Conservation (phyloP, 495 filamentous ascomycete genomes). For the Schizothecium vesticola region DNA sequence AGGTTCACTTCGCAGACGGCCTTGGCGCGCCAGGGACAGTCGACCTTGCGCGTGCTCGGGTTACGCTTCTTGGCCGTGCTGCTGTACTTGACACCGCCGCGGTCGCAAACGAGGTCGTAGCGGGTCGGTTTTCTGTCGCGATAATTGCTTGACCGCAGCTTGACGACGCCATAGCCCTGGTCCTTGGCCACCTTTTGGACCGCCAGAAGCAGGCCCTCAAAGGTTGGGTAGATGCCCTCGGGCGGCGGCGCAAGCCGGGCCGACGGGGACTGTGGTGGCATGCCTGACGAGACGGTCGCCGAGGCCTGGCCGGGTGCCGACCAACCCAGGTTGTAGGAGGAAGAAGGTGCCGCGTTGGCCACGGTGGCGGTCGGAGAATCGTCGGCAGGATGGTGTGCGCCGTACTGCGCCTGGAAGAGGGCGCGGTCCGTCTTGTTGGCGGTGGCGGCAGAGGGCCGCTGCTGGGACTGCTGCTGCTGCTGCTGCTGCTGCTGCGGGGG, state of each 20-base stretch:
- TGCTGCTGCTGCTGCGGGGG: slow-evolving; percentile 11
- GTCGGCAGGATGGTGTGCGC: slow-evolving; percentile 29
- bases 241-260: slow-evolving; percentile 40
- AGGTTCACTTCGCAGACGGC: slow-evolving; percentile 49
- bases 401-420: slow-evolving; percentile 27
- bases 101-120: slow-evolving; percentile 49
- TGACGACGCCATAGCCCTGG: slow-evolving; percentile 46
- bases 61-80: slow-evolving; percentile 51
- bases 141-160: slow-evolving; percentile 48
- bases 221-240: slow-evolving; percentile 42
- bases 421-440: slow-evolving; percentile 25
- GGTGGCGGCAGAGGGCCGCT: slow-evolving; percentile 17
- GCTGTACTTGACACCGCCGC: slow-evolving; percentile 49
- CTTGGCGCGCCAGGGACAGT: slow-evolving; percentile 49
- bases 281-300: slow-evolving; percentile 10
- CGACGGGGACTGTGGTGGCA: slow-evolving; percentile 29
- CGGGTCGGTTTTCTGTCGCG: slow-evolving; percentile 46
- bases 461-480: slow-evolving; percentile 21
- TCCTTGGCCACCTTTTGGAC: slow-evolving; percentile 45
- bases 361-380: slow-evolving; percentile 34
- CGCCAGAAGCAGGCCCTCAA: slow-evolving; percentile 40
- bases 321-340: slow-evolving; percentile 25
- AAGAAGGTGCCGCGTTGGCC: slow-evolving; percentile 28
- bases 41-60: slow-evolving; percentile 48
- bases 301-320: slow-evolving; percentile 21